Evolutionary conservation across 192 early-diverging fungal genomes (phyloP), one percentile per base, ranked within the genome.

Genomic region (Coemansia sp.): DNA sequence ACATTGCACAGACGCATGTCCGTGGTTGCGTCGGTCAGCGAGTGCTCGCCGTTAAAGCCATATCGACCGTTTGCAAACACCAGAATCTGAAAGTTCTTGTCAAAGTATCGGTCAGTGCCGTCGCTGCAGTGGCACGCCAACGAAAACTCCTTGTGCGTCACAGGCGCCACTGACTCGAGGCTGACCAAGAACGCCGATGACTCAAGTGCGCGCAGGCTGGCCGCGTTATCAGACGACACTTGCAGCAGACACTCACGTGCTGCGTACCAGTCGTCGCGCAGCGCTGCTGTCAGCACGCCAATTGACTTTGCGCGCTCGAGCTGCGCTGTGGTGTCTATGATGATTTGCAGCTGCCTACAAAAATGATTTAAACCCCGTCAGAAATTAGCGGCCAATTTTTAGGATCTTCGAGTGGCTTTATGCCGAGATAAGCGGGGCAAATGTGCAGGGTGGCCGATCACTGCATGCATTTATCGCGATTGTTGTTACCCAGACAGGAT

Each of bases 121-220:
- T 91, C 86, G 19, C 91, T 88, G 79, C 92, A 90, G 91, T 92
- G 90, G 80, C 89, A 92, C 6, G 87, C 87, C 8, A 86, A 84
- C 57, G 87, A 85, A 19, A 91, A 84, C 65, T 92, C 89, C 29
- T 91, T 85, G 54, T 81, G 81, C 3, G 90, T 90, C 0, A 82
- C 72, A n/a, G 93, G 93, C 2, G 82, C 77, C 0, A 80, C 60
- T 32, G 89, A 82, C 62, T 94, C 93, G 7, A 94, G 83, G 72
- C 91, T 89, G 59, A 94, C 80, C 29, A 92, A 79, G 70, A 94
- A 91, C 45, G 85, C 85, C 12, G 91, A 83, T 7, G 83, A 80
- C 79, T 94, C 92, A 62, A 94, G 86, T 15, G 74, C 69, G 57
- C 84, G 86, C 53, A 94, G 82, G 41, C 80, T 79, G 37, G 66